Percentiles rank a stretch among this genome's conserved stretches.
These are phyloP conservation scores for Fusarium buxicola DNA, from an alignment of 2,329 filamentous ascomycete species.

Conservation along the genomic window DNA sequence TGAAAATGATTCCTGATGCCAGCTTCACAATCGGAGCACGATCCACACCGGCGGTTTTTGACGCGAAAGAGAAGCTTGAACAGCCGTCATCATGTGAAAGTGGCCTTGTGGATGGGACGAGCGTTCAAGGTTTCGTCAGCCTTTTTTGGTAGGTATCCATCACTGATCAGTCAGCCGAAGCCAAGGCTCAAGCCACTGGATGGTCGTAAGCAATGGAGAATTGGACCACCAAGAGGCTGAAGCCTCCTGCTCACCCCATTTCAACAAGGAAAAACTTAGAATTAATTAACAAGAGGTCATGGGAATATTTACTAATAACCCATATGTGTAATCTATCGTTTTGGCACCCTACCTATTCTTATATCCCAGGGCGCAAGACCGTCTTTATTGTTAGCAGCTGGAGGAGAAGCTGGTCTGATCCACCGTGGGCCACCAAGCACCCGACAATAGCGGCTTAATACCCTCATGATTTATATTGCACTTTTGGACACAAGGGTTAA, in stretches of 20 bases:
- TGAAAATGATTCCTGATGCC: slow-evolving; percentile 25
- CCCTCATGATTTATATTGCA: not conserved
- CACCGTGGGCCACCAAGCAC: no score
- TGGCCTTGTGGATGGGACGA: slow-evolving; percentile 44
- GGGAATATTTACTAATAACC: no score
- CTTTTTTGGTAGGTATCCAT: slow-evolving; percentile 11
- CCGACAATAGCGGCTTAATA: slow-evolving; percentile 17
- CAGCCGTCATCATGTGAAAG: slow-evolving; percentile 47
- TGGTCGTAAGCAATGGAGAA: not conserved
- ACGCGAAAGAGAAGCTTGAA: slow-evolving; percentile 33
- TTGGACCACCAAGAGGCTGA: not conserved
- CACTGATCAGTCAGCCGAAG: slow-evolving; percentile 34
- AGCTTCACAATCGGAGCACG: slow-evolving; percentile 23
- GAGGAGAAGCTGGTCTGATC: no score
- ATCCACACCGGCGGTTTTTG: slow-evolving; percentile 40
- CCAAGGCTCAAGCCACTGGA: slow-evolving; percentile 33
- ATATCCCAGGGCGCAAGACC: no score
- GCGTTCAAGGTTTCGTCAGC: slow-evolving; percentile 41
- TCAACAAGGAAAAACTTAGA: no score
- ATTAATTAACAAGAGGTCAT: no score
- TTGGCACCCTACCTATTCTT: no score
- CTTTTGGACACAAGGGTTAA: not conserved
- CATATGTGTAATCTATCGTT: no score
- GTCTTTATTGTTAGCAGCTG: no score
- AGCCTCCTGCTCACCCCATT: no score